Evolutionary conservation across 306 rosid genomes (phyloP).

Genomic region (Dryas alaskensis): DNA sequence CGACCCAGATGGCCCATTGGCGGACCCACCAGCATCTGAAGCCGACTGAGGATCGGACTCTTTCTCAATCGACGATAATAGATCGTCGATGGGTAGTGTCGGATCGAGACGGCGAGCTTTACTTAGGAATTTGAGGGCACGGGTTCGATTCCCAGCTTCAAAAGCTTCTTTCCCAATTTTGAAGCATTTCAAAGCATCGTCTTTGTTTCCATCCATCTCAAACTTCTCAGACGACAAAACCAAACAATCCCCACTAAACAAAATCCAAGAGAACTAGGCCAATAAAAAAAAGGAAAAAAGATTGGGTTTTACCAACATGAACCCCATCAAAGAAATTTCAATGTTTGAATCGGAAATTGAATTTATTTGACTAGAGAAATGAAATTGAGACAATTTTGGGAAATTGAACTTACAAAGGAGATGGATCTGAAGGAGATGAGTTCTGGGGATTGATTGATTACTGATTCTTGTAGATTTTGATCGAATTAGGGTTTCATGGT

Average conservation of each 20-base stretch:
- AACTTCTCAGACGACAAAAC: constrained; percentile 12
- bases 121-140: constrained; percentile 65
- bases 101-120: constrained; percentile 97
- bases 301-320: constrained; percentile 1
- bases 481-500: constrained; percentile 41
- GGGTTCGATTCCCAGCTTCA: constrained; percentile 61
- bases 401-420: constrained; percentile 47
- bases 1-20: constrained; percentile 34
- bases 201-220: constrained; percentile 89
- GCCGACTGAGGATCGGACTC: constrained; percentile 35
- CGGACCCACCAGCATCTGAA: constrained; percentile 17
- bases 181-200: constrained; percentile 81
- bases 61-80: constrained; percentile 41
- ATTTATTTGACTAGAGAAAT: neutral
- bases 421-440: constrained; percentile 6
- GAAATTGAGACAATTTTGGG: neutral
- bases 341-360: neutral
- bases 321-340: neutral
- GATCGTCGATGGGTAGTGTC: constrained; percentile 60
- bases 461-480: neutral
- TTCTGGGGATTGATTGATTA: neutral
- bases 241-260: constrained; percentile 15
- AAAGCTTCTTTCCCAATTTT: constrained; percentile 71
- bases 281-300: neutral
- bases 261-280: constrained; percentile 5